Conservation (phyloP, 345 rosid species). For the Eucalyptus camaldulensis region DNA sequence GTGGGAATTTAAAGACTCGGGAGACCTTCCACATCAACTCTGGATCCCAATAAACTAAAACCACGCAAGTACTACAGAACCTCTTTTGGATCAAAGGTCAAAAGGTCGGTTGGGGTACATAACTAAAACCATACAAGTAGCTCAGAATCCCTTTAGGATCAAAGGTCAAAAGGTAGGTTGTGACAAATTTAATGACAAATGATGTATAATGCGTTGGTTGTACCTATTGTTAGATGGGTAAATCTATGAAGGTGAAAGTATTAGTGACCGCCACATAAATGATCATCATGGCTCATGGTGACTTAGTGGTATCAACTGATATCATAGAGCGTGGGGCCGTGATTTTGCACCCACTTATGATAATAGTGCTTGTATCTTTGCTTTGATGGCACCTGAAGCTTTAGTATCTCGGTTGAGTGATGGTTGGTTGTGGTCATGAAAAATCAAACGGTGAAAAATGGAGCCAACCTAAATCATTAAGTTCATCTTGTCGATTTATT, state of each 20-base stretch:
- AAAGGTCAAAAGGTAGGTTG: background rate
- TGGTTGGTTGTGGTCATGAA: background rate
- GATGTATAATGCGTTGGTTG: background rate
- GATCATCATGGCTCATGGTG: background rate
- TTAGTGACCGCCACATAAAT: background rate
- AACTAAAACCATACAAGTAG: background rate
- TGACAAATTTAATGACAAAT: background rate
- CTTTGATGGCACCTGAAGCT: background rate
- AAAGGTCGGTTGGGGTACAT: background rate
- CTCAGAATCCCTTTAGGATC: background rate
- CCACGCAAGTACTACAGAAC: no score
- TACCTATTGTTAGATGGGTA: background rate
- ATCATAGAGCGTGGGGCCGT: background rate
- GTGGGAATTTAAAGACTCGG: background rate
- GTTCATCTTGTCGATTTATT: background rate
- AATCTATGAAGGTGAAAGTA: background rate
- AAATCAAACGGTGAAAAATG: background rate
- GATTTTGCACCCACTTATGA: background rate
- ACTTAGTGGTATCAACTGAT: background rate
- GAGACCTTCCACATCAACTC: background rate
- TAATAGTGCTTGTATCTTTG: background rate
- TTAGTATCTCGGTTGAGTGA: background rate
- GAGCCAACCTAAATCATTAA: background rate
- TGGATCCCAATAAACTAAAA: background rate
- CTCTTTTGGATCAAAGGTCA: background rate